A percentile compares a stretch with the other conserved stretches of the same genome.
Evolutionary conservation across 140 eudicot genomes (phyloP).

Genomic region (Bidens hawaiensis): DNA sequence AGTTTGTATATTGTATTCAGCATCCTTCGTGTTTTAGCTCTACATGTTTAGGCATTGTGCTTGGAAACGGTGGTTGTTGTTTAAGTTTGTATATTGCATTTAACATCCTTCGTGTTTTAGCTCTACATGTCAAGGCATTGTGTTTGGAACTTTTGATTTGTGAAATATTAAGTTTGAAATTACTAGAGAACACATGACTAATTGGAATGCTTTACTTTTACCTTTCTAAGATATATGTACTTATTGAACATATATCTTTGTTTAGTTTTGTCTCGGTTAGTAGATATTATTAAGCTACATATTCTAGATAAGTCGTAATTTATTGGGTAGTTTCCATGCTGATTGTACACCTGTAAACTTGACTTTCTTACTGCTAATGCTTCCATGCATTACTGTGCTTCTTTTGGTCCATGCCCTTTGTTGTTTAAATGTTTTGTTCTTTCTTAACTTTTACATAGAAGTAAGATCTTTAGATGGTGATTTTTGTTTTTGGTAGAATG

Average conservation of each 20-base stretch:
- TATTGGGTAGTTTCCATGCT: background rate
- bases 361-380: background rate
- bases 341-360: background rate
- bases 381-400: background rate
- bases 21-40: too few relatives aligned
- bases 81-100: too few relatives aligned
- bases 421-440: background rate
- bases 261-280: background rate
- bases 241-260: background rate
- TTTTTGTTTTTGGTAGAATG: background rate
- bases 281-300: background rate
- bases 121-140: too few relatives aligned
- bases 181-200: background rate
- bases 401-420: background rate
- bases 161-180: too few relatives aligned
- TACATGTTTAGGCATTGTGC: constrained; percentile 3
- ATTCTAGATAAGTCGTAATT: too few relatives aligned
- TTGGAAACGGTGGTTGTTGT: too few relatives aligned
- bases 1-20: too few relatives aligned
- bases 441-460: background rate
- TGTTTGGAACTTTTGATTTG: background rate
- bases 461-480: background rate
- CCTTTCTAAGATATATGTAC: background rate
- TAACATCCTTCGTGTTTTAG: too few relatives aligned
- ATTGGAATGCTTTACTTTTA: background rate